Percentiles rank a stretch among this genome's conserved stretches.
Conservation (phyloP, 169 alveolate genomes). For the Cardiosporidium cionae region DNA sequence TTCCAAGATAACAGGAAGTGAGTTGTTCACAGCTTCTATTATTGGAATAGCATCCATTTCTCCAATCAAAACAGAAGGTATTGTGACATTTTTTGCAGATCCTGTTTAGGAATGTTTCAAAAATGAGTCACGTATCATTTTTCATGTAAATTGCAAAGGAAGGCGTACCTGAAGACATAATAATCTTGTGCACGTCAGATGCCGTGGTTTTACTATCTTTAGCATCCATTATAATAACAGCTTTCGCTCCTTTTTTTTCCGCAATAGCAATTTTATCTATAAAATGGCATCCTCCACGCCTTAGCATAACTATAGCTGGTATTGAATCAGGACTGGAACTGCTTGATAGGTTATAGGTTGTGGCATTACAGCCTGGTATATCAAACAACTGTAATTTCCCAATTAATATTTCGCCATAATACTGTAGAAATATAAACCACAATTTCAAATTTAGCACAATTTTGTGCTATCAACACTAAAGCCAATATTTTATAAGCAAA, state of each 20-base stretch:
- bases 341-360: not conserved
- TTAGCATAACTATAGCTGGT: constrained; percentile 5
- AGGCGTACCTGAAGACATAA: constrained; percentile 7
- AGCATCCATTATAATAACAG: constrained; percentile 10
- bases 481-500: not conserved
- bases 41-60: constrained; percentile 5
- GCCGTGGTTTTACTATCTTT: not conserved
- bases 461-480: too few species aligned
- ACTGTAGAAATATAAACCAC: not conserved
- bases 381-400: constrained; percentile 8
- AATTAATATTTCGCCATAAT: constrained; percentile 2
- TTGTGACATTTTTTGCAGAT: not conserved
- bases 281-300: constrained; percentile 12
- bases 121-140: too few species aligned
- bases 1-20: not conserved
- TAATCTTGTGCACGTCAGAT: not conserved
- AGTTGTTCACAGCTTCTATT: not conserved
- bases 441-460: too few species aligned
- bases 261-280: constrained; percentile 1
- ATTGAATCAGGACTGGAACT: not conserved
- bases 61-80: constrained; percentile 10
- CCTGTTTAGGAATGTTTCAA: too few species aligned
- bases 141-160: too few species aligned
- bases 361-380: not conserved
- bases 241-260: constrained; percentile 5